Conservation (phyloP, 1,139 yeast species). For the Geotrichum australiense region DNA sequence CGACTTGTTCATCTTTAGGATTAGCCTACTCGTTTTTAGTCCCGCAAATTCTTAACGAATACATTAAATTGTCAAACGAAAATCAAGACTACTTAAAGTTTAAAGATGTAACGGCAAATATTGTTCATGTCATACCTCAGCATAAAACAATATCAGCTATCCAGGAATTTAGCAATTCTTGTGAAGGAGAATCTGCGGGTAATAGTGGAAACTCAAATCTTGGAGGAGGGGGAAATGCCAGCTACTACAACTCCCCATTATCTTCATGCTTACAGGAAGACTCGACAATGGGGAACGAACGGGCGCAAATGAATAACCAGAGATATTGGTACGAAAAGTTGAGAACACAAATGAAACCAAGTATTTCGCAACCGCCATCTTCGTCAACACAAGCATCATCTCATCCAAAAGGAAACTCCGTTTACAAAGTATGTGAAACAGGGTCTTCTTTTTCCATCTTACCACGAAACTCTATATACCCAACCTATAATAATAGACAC, state of each 20-base stretch:
- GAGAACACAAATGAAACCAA: not conserved
- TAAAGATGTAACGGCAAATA: slow-evolving; percentile 17
- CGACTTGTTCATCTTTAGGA: slow-evolving; percentile 22
- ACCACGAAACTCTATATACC: not conserved
- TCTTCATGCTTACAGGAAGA: too few relatives aligned
- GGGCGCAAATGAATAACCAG: slow-evolving; percentile 1
- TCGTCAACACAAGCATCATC: not conserved
- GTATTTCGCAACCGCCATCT: not conserved
- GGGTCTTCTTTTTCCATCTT: slow-evolving; percentile 4
- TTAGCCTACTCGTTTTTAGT: slow-evolving; percentile 20
- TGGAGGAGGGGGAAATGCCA: too few relatives aligned
- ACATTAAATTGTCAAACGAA: slow-evolving; percentile 5
- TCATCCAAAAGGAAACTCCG: too few relatives aligned
- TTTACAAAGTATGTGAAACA: not conserved
- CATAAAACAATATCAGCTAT: slow-evolving; percentile 17
- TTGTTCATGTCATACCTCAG: slow-evolving; percentile 22
- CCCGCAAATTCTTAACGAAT: slow-evolving; percentile 20
- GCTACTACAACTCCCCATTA: too few relatives aligned
- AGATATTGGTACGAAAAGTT: not conserved
- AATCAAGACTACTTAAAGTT: slow-evolving; percentile 1
- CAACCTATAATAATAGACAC: too few relatives aligned
- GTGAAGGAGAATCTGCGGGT: not conserved
- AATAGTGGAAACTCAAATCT: not conserved
- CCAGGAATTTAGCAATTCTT: too few relatives aligned
- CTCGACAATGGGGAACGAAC: too few relatives aligned